Evolutionary conservation across 2,329 filamentous ascomycete genomes (phyloP), one percentile per base, ranked within the genome.

Genomic region (Sporothrix curviconia): DNA sequence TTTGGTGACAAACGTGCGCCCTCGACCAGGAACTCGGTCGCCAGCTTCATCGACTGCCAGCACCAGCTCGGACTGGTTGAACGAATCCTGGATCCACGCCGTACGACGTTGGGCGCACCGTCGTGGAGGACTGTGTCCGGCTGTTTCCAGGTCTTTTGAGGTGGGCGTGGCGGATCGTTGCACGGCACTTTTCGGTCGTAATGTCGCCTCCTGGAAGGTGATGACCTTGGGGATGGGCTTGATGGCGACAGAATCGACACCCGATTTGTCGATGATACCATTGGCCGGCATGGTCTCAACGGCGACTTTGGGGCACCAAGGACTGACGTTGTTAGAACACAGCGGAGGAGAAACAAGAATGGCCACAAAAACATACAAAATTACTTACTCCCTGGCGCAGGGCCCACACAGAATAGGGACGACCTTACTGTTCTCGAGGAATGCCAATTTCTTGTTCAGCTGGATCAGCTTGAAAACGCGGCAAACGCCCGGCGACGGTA

Each of bases 381-480:
- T 24, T 32, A 78, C 85, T 70, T 78, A 90, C 87, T 73, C 94
- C 94, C 32, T 94, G 94, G n/a, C n/a, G n/a, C n/a, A n/a, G 19
- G 94, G 94, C 64, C 94, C 94, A 76, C 94, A 99, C 70, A 99
- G 87, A 86, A 99, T 95, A 71, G 99, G 80, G 61, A 96, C 78
- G 67, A 97, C 94, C 78, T 90, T 95, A 74, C 90, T 95, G 79
- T 95, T 92, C 73, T 97, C 91, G 65, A 99, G 78, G 74, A 99
- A 99, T 65, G 90, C 89, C 87, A 95, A 99, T 72, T 96, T 97
- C 76, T 97, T 96, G 78, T 99, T 99, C 67, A 99, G 78, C 72
- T 99, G 92, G 65, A 99, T 92, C 66, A 99, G 77, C 77, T 99
- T 99, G 82, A 97, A 97, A 57, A 94, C 92, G n/a, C n/a, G n/a